Percentiles rank a stretch among this genome's conserved stretches.
Evolutionary conservation across 768 basidiomycete species (phyloP).

Genomic region (Nidularia sp.): DNA sequence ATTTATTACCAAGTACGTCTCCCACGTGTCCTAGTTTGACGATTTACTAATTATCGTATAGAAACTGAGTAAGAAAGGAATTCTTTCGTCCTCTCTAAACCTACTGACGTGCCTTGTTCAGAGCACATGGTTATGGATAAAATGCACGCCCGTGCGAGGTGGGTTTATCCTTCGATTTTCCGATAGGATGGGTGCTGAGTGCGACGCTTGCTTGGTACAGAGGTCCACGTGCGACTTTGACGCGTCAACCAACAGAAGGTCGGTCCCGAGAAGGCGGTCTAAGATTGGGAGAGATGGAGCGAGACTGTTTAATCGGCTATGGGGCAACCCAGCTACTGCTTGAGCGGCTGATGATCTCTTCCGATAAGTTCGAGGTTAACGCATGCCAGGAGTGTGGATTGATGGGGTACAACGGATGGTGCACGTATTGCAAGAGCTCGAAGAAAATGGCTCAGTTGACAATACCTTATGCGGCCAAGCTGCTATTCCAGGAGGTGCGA

Average conservation of each 20-base stretch:
- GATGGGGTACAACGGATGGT: conserved; percentile 95
- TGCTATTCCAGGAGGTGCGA: conserved; percentile 84
- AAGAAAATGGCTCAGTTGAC: conserved; percentile 95
- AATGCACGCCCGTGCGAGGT: conserved; percentile 99
- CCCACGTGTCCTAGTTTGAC: background rate
- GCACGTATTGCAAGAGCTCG: conserved; percentile 96
- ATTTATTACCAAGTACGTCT: conserved; percentile 88
- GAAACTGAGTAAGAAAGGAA: conserved; percentile 81
- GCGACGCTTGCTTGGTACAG: conserved; percentile 31
- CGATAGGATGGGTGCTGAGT: conserved; percentile 1
- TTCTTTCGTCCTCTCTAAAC: background rate
- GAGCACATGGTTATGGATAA: conserved; percentile 99
- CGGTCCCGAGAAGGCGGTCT: conserved; percentile 96
- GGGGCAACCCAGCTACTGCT: conserved; percentile 97
- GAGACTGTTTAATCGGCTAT: conserved; percentile 96
- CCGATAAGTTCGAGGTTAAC: conserved; percentile 96
- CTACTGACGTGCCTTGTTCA: conserved; percentile 20
- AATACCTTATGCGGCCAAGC: conserved; percentile 94
- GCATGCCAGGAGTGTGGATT: conserved; percentile 93
- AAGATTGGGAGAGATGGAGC: conserved; percentile 98
- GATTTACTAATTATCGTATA: conserved; percentile 24
- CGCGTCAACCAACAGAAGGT: conserved; percentile 97
- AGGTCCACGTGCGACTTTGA: conserved; percentile 93
- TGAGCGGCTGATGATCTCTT: conserved; percentile 98
- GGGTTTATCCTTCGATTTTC: conserved; percentile 17